Evolutionary conservation across 1,139 yeast genomes (phyloP).

Genomic region (Geotrichum siamense): DNA sequence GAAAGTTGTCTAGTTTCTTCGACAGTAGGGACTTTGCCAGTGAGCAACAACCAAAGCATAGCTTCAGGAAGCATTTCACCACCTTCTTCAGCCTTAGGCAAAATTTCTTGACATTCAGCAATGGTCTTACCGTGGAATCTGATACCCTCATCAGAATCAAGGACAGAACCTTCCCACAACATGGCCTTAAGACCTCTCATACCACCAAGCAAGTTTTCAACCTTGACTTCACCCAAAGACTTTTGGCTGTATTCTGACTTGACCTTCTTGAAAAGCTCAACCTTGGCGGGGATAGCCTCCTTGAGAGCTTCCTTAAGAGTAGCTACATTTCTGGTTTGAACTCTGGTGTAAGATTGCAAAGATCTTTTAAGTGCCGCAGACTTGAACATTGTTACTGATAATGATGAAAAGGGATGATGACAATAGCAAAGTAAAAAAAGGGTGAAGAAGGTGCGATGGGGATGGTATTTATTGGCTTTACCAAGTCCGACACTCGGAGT

Average conservation of each 20-base stretch:
- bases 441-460: too few relatives aligned
- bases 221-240: conserved; percentile 41
- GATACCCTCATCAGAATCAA: conserved; percentile 49
- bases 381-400: not conserved
- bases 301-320: conserved; percentile 37
- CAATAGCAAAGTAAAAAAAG: too few relatives aligned
- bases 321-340: conserved; percentile 4
- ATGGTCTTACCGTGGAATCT: conserved; percentile 50
- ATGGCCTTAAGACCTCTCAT: conserved; percentile 49
- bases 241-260: conserved; percentile 34
- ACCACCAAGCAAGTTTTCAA: conserved; percentile 45
- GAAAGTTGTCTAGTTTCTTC: conserved; percentile 71
- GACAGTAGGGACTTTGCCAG: conserved; percentile 80
- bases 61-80: conserved; percentile 66
- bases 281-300: conserved; percentile 39
- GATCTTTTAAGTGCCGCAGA: not conserved
- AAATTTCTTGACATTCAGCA: conserved; percentile 42
- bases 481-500: too few relatives aligned
- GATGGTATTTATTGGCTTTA: too few relatives aligned
- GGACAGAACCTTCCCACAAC: conserved; percentile 49
- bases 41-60: conserved; percentile 82
- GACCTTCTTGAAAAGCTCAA: conserved; percentile 36
- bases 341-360: not conserved
- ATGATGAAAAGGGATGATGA: not conserved
- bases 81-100: conserved; percentile 48